phyloP scores from a whole-genome alignment of 2,329 filamentous ascomycete genomes.

The Diplodia seriata region DNA sequence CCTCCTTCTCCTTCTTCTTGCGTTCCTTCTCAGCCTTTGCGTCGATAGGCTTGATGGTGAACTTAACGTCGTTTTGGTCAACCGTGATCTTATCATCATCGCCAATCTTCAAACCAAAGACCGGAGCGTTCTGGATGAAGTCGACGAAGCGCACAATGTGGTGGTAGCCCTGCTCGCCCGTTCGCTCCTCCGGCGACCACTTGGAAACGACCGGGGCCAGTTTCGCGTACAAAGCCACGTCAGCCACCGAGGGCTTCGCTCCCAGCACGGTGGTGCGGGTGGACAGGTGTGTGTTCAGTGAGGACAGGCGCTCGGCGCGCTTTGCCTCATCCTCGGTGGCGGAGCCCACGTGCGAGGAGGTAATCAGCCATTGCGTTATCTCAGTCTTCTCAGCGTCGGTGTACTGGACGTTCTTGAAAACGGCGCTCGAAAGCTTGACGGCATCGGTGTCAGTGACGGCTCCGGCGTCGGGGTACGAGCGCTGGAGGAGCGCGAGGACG shows the following conservation, averaged over 20 bases:
- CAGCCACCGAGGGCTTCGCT: slow-evolving; percentile 85
- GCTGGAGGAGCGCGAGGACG: slow-evolving; percentile 45
- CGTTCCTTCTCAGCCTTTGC: slow-evolving; percentile 96
- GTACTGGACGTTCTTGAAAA: slow-evolving; percentile 75
- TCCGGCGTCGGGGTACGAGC: slow-evolving; percentile 48
- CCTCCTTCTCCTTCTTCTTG: slow-evolving; percentile 92
- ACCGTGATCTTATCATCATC: slow-evolving; percentile 78
- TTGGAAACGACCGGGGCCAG: slow-evolving; percentile 76
- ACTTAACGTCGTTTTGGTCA: slow-evolving; percentile 79
- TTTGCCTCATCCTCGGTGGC: slow-evolving; percentile 65
- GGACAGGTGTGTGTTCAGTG: slow-evolving; percentile 85
- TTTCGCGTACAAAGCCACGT: slow-evolving; percentile 81
- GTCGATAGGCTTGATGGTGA: slow-evolving; percentile 87
- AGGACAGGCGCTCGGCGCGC: slow-evolving; percentile 70
- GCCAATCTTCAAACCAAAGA: slow-evolving; percentile 72
- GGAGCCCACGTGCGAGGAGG: slow-evolving; percentile 72
- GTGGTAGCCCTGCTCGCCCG: slow-evolving; percentile 86
- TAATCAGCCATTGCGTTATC: slow-evolving; percentile 87
- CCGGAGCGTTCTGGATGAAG: slow-evolving; percentile 87
- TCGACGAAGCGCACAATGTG: slow-evolving; percentile 91
- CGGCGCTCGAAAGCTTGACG: slow-evolving; percentile 61
- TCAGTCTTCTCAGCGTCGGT: slow-evolving; percentile 81
- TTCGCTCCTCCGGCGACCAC: slow-evolving; percentile 86
- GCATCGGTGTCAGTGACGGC: slow-evolving; percentile 46
- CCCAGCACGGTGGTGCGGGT: slow-evolving; percentile 89